Evolutionary conservation across 169 alveolate species (phyloP).

Genomic region (Cryptosporidium meleagridis): DNA sequence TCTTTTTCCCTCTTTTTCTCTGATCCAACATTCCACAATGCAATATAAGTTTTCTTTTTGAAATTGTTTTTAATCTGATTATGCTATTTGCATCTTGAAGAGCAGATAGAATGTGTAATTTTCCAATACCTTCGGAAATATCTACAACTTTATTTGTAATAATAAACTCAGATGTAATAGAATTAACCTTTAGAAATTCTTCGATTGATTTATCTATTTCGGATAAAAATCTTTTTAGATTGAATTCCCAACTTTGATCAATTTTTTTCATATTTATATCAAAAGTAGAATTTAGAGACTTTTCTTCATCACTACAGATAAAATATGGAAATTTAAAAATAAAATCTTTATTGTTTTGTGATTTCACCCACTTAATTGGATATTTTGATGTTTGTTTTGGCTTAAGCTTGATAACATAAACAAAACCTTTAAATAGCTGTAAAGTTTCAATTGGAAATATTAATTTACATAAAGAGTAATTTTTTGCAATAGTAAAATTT

Average conservation of each 20-base stretch:
- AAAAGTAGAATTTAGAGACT: not conserved
- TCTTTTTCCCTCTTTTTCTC: conserved; percentile 11
- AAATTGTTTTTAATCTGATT: conserved; percentile 8
- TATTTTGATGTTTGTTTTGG: not conserved
- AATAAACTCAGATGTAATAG: conserved; percentile 9
- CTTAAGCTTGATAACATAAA: conserved; percentile 29
- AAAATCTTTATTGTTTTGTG: conserved; percentile 37
- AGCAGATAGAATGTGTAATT: not conserved
- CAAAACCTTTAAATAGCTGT: conserved; percentile 22
- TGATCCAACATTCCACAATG: conserved; percentile 37
- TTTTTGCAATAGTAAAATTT: not conserved
- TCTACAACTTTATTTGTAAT: conserved; percentile 3
- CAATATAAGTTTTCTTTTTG: conserved; percentile 22
- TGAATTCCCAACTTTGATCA: not conserved
- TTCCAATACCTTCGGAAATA: conserved; percentile 44
- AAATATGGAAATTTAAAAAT: not conserved
- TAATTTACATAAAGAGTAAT: conserved; percentile 29
- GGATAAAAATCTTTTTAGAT: not conserved
- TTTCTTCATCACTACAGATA: not conserved
- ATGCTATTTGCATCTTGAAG: not conserved
- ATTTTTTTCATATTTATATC: not conserved
- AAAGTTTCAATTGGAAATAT: conserved; percentile 18
- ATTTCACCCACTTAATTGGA: conserved; percentile 38
- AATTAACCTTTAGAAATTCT: conserved; percentile 3
- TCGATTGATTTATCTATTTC: not conserved